These are phyloP conservation scores for Leishmania martiniquensis DNA, from an alignment of 208 protist genomes.

Conservation along the genomic window DNA sequence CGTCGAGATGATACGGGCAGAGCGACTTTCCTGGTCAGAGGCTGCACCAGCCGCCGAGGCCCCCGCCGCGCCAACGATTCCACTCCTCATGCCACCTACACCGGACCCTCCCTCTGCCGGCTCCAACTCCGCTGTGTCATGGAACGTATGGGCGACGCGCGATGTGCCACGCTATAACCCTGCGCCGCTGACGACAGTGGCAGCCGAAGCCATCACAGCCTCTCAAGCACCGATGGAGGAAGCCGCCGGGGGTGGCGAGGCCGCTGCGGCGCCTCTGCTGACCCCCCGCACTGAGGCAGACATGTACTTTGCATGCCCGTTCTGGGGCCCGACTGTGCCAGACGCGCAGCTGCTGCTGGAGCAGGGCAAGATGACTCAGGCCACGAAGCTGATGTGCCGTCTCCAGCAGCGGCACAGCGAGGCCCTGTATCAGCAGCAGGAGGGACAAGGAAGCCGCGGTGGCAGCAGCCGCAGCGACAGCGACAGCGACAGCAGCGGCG, in stretches of 20 bases:
- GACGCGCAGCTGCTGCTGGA: conserved; percentile 46
- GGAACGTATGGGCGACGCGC: conserved; percentile 50
- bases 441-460: neutral
- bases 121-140: conserved; percentile 40
- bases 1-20: conserved; percentile 37
- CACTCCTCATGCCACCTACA: conserved; percentile 46
- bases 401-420: conserved; percentile 8
- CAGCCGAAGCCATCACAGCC: neutral
- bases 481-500: neutral
- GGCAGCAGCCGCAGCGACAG: neutral
- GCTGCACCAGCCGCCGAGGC: neutral
- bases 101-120: conserved; percentile 45
- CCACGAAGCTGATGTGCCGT: conserved; percentile 31
- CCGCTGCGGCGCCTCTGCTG: neutral
- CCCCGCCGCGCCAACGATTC: neutral
- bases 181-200: conserved; percentile 4
- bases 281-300: conserved; percentile 21
- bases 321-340: conserved; percentile 38
- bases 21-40: conserved; percentile 35
- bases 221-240: neutral
- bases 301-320: conserved; percentile 46
- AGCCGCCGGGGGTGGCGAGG: neutral
- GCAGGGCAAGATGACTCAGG: conserved; percentile 47
- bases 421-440: neutral
- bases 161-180: conserved; percentile 27